A percentile compares a stretch with the other conserved stretches of the same genome.
Conservation (phyloP, 768 basidiomycete genomes). For the Naganishia kalamii region DNA sequence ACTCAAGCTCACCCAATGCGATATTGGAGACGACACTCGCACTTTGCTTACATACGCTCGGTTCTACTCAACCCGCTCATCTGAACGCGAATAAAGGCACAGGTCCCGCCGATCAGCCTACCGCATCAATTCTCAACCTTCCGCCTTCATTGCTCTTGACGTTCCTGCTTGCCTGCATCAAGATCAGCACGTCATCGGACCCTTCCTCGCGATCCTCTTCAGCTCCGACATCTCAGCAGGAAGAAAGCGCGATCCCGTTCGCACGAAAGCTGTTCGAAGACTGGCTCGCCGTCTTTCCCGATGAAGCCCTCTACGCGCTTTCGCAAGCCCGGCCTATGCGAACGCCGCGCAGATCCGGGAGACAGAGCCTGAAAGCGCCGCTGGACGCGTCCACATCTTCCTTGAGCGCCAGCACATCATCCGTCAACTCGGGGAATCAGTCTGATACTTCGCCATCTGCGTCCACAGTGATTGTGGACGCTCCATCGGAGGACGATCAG, state of each 20-base stretch:
- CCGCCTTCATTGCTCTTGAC: slow-evolving; percentile 3
- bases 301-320: neutral
- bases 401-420: neutral
- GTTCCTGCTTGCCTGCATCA: slow-evolving; percentile 6
- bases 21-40: slow-evolving; percentile 4
- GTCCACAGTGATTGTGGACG: neutral
- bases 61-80: neutral
- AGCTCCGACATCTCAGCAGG: neutral
- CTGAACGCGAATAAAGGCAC: neutral
- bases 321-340: slow-evolving; percentile 2
- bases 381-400: slow-evolving; percentile 2
- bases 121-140: neutral
- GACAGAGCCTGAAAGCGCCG: neutral
- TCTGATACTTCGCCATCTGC: neutral
- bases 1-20: neutral
- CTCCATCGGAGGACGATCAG: neutral
- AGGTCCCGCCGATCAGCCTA: neutral
- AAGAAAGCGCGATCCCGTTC: slow-evolving; percentile 2
- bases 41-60: slow-evolving; percentile 1
- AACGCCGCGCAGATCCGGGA: neutral
- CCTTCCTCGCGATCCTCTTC: neutral
- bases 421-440: neutral
- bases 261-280: slow-evolving; percentile 13
- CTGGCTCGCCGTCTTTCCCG: slow-evolving; percentile 8
- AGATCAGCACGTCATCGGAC: slow-evolving; percentile 7